Conservation (phyloP, 371 early-diverging fungal species). For the Rhizopus delemar region DNA sequence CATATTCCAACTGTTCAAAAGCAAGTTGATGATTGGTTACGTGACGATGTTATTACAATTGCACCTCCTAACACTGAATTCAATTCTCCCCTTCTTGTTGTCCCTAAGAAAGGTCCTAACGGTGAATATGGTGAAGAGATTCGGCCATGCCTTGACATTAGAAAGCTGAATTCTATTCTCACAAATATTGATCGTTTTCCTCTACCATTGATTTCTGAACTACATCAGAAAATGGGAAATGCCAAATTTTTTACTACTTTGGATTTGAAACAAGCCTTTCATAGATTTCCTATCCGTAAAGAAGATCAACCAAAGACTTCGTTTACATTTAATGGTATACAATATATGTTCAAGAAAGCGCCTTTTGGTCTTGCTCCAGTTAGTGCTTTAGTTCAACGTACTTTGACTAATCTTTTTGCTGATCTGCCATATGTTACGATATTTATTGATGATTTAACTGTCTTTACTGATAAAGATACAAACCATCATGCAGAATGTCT, state of each 20-base stretch:
- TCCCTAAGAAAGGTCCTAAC: not conserved
- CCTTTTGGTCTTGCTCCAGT: too few relatives aligned
- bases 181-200: not conserved
- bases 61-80: constrained; percentile 6
- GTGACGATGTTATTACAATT: not conserved
- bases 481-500: too few relatives aligned
- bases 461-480: too few relatives aligned
- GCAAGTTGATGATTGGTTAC: constrained; percentile 14
- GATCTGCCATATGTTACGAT: too few relatives aligned
- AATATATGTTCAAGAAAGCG: constrained; percentile 6
- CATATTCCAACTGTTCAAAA: not conserved
- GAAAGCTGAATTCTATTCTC: not conserved
- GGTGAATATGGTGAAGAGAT: not conserved
- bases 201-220: not conserved
- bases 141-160: not conserved
- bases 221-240: not conserved
- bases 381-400: too few relatives aligned
- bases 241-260: not conserved
- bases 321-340: constrained; percentile 1
- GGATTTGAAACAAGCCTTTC: not conserved
- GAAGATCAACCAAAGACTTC: not conserved
- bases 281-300: not conserved
- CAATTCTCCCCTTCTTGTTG: constrained; percentile 8
- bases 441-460: too few relatives aligned
- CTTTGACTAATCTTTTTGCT: too few relatives aligned